Percentiles rank a stretch among this genome's conserved stretches.
Evolutionary conservation across 2,329 filamentous ascomycete genomes (phyloP).

Genomic region (Fusarium incarnatum): DNA sequence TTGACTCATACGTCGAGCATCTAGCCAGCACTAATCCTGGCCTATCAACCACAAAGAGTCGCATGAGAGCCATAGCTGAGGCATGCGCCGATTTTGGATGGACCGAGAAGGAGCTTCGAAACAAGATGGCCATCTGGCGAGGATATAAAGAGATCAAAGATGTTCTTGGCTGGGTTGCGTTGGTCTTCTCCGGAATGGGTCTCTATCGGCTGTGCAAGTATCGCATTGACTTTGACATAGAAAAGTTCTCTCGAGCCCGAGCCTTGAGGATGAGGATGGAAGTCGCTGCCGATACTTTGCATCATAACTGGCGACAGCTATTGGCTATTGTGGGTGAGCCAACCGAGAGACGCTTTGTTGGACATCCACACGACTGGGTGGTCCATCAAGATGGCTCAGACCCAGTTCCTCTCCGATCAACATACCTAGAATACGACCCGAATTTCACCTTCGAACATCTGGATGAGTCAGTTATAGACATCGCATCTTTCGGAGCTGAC

Average conservation of each 20-base stretch:
- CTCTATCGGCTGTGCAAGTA: conserved; percentile 4
- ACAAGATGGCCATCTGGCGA: conserved; percentile 5
- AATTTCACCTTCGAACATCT: not conserved
- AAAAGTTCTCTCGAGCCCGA: not conserved
- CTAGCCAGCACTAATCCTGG: not conserved
- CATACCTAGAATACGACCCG: not conserved
- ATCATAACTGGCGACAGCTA: not conserved
- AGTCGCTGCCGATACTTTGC: not conserved
- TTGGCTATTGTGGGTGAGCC: not conserved
- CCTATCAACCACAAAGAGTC: not conserved
- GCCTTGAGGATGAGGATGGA: not conserved
- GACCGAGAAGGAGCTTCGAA: conserved; percentile 3
- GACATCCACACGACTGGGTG: conserved; percentile 8
- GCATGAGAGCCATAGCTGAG: not conserved
- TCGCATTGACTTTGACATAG: not conserved
- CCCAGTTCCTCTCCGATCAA: not conserved
- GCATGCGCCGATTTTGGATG: conserved; percentile 1
- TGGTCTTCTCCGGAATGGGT: conserved; percentile 1
- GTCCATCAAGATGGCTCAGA: conserved; percentile 3
- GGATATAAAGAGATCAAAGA: conserved; percentile 9
- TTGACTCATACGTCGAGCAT: conserved; percentile 1
- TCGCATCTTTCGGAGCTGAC: not conserved
- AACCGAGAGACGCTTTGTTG: not conserved
- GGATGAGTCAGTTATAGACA: not conserved
- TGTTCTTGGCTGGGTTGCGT: not conserved